Conservation (phyloP, 208 protist species). For the Leishmania major region DNA sequence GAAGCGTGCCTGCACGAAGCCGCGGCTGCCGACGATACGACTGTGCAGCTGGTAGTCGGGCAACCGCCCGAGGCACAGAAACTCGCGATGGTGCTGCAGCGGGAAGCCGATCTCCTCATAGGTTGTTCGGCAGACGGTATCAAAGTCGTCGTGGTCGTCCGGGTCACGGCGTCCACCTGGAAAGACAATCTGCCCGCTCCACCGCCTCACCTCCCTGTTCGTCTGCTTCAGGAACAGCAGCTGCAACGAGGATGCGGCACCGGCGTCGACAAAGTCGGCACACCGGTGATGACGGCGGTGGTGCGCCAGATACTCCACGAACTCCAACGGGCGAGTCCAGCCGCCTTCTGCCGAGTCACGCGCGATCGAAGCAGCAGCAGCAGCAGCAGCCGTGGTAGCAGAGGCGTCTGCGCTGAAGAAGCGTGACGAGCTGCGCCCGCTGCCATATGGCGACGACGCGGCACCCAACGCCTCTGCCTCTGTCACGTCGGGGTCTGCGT, state of each 20-base stretch:
- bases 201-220: constrained; percentile 50
- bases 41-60: constrained; percentile 51
- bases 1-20: constrained; percentile 71
- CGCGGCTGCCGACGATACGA: constrained; percentile 22
- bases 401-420: not conserved
- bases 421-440: not conserved
- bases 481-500: not conserved
- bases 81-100: constrained; percentile 43
- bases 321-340: not conserved
- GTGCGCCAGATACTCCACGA: not conserved
- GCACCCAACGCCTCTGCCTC: not conserved
- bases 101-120: constrained; percentile 66
- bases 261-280: constrained; percentile 13
- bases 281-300: not conserved
- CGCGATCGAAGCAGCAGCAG: constrained; percentile 1
- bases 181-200: constrained; percentile 78
- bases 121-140: constrained; percentile 48
- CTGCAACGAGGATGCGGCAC: constrained; percentile 39
- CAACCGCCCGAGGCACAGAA: constrained; percentile 64
- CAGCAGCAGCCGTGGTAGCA: too few relatives aligned
- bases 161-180: constrained; percentile 77
- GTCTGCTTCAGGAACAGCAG: constrained; percentile 75
- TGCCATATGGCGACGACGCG: not conserved
- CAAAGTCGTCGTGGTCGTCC: constrained; percentile 66
- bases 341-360: not conserved